Percentiles rank a stretch among this genome's conserved stretches.
phyloP scores from a whole-genome alignment of 2,329 filamentous ascomycete genomes.

The Scedosporium dehoogii region DNA sequence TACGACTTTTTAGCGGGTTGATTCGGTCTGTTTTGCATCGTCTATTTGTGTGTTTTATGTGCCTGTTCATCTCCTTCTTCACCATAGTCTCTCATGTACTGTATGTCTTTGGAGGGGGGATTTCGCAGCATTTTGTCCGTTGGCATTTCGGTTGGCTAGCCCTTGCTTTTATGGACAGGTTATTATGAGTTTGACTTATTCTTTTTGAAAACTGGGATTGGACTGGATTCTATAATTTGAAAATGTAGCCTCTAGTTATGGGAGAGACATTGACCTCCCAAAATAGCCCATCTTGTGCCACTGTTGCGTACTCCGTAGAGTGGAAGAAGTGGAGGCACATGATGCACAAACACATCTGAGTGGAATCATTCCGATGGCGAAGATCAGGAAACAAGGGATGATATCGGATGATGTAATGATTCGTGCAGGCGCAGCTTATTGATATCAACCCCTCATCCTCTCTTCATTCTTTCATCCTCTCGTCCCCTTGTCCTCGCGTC shows the following conservation, averaged over 20 bases:
- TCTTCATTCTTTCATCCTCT: neutral
- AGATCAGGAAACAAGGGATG: neutral
- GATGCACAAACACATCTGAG: neutral
- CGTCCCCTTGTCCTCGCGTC: neutral
- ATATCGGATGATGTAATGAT: constrained; percentile 1
- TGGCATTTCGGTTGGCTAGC: neutral
- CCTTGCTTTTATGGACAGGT: neutral
- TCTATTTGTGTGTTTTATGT: too few species aligned
- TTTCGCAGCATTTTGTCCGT: neutral
- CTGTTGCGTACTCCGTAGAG: too few species aligned
- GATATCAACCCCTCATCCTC: neutral
- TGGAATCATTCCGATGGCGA: neutral
- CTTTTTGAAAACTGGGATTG: neutral
- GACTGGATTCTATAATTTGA: neutral
- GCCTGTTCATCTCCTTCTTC: too few species aligned
- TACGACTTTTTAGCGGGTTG: neutral
- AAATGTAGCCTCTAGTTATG: too few species aligned
- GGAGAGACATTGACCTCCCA: too few species aligned
- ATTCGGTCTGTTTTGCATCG: neutral
- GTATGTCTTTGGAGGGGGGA: neutral
- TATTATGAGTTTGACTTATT: neutral
- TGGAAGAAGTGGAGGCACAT: neutral
- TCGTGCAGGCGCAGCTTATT: neutral
- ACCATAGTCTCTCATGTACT: neutral
- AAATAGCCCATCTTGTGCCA: too few species aligned